A percentile compares a stretch with the other conserved stretches of the same genome.
phyloP scores from a whole-genome alignment of 352 stramenopile genomes.

The Aphanomyces astaci region DNA sequence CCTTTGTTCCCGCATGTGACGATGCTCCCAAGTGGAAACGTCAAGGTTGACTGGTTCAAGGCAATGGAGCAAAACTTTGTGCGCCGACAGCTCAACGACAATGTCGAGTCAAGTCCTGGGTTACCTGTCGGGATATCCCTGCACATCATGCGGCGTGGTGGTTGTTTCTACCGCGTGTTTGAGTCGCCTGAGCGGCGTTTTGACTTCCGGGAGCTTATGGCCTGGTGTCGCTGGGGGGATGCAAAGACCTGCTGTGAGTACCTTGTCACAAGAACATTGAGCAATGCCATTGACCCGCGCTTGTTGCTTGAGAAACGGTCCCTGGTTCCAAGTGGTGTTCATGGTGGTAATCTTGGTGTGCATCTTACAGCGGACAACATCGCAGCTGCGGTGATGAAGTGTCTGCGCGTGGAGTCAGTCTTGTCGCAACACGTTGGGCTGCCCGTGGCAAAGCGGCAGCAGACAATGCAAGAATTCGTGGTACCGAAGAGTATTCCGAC shows the following conservation, averaged over 20 bases:
- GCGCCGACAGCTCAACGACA: no score
- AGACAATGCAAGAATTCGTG: background rate
- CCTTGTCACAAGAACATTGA: background rate
- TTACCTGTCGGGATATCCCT: no score
- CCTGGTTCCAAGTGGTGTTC: background rate
- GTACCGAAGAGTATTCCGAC: background rate
- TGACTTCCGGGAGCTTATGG: constrained; percentile 2
- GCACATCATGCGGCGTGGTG: no score
- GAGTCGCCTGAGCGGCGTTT: no score
- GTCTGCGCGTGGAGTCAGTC: background rate
- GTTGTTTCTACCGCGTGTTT: no score
- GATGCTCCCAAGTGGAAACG: background rate
- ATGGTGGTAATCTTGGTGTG: background rate
- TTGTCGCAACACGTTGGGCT: background rate
- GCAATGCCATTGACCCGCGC: background rate
- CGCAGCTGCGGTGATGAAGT: background rate
- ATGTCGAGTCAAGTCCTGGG: no score
- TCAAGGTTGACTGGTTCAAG: constrained; percentile 2
- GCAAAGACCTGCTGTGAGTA: background rate
- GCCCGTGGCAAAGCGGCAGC: background rate
- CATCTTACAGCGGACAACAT: background rate
- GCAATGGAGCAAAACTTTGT: background rate
- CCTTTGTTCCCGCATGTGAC: background rate
- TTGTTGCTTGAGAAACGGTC: background rate
- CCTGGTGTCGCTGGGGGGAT: constrained; percentile 3